phyloP scores from a whole-genome alignment of 2,329 filamentous ascomycete genomes.

The Fusarium albidum region DNA sequence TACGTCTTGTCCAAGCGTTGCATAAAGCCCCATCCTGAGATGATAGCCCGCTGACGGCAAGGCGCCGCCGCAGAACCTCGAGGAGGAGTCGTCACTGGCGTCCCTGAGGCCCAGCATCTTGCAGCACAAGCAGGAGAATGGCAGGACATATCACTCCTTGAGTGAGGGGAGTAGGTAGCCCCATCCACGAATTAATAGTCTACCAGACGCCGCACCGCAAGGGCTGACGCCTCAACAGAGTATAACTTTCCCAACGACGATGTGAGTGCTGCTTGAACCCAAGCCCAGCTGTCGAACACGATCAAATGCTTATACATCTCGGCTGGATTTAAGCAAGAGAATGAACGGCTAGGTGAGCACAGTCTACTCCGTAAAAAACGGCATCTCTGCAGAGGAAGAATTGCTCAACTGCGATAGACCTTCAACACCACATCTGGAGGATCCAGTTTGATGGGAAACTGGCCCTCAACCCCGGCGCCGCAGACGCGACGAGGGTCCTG shows the following conservation, averaged over 20 bases:
- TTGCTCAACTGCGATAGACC: constrained; percentile 7
- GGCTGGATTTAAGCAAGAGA: constrained; percentile 18
- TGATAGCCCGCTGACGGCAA: background rate
- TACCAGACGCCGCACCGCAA: background rate
- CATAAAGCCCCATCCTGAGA: constrained; percentile 2
- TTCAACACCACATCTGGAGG: constrained; percentile 28
- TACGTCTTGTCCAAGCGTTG: background rate
- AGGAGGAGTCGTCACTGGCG: constrained; percentile 20
- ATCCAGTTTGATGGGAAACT: constrained; percentile 23
- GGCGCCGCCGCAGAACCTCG: background rate
- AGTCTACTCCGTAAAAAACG: too few relatives aligned
- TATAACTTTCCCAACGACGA: constrained; percentile 35
- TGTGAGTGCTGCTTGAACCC: constrained; percentile 7
- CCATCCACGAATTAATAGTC: background rate
- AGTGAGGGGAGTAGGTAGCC: constrained; percentile 37
- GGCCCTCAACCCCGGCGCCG: constrained; percentile 16
- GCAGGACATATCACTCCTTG: constrained; percentile 38
- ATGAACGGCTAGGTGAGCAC: constrained; percentile 25
- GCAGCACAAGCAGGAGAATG: constrained; percentile 35
- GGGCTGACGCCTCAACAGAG: constrained; percentile 22
- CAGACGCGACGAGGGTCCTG: constrained; percentile 35
- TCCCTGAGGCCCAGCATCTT: constrained; percentile 23
- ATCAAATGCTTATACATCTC: too few relatives aligned
- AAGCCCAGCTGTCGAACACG: too few relatives aligned
- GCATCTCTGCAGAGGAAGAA: background rate